Percentiles rank a stretch among this genome's conserved stretches.
phyloP scores from a whole-genome alignment of 2,329 filamentous ascomycete genomes.

The Pseudohalonectria lignicola region DNA sequence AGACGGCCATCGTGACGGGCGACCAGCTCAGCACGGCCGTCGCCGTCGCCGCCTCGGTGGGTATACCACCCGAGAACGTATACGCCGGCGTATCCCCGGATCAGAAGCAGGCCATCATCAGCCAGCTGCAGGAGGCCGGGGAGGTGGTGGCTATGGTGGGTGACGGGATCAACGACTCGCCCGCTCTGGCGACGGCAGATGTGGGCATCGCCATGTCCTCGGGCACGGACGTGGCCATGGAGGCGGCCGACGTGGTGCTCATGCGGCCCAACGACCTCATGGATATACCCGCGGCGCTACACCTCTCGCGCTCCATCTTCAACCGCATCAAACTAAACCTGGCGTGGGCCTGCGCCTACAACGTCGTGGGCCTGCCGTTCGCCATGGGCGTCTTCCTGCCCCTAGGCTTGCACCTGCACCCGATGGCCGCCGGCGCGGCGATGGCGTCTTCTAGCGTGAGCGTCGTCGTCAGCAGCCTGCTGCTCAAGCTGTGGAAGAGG shows the following conservation, averaged over 20 bases:
- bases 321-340: constrained; percentile 88
- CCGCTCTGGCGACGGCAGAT: constrained; percentile 83
- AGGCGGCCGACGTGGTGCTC: constrained; percentile 89
- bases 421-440: constrained; percentile 87
- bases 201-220: constrained; percentile 88
- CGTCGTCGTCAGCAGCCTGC: constrained; percentile 73
- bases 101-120: constrained; percentile 81
- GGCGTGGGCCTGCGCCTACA: constrained; percentile 88
- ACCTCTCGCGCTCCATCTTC: constrained; percentile 79
- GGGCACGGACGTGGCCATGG: constrained; percentile 95
- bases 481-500: constrained; percentile 77
- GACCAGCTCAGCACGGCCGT: constrained; percentile 79
- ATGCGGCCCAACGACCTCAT: constrained; percentile 90
- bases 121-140: constrained; percentile 61
- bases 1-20: constrained; percentile 85
- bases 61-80: constrained; percentile 66
- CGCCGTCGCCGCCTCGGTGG: constrained; percentile 72
- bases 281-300: constrained; percentile 78
- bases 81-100: constrained; percentile 82
- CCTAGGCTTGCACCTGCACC: constrained; percentile 76
- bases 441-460: constrained; percentile 89
- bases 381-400: constrained; percentile 96
- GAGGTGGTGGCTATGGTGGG: constrained; percentile 91
- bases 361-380: constrained; percentile 80
- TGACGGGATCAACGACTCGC: constrained; percentile 97